These are phyloP conservation scores for Pseudonitzschia delicatissima DNA, from an alignment of 108 stramenopile genomes.

Conservation along the genomic window DNA sequence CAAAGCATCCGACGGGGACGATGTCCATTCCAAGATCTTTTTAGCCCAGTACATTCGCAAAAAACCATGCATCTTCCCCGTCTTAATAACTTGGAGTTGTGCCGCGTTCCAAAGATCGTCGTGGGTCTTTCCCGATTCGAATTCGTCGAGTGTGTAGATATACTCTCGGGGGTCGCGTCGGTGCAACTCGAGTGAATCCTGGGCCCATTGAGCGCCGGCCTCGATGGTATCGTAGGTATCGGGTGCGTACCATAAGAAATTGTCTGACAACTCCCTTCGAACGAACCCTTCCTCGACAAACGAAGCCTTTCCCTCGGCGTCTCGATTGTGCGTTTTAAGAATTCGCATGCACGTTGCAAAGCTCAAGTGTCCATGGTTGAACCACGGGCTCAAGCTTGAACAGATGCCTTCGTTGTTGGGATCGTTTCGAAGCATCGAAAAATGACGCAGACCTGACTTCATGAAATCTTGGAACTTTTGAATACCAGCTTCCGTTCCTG, in stretches of 20 bases:
- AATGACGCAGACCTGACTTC: constrained; percentile 62
- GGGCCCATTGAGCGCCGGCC: constrained; percentile 92
- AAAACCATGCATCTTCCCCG: constrained; percentile 98
- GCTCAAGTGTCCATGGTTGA: constrained; percentile 86
- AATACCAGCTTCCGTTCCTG: constrained; percentile 74
- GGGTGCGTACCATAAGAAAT: constrained; percentile 92
- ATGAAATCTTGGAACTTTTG: constrained; percentile 76
- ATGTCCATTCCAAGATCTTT: constrained; percentile 98
- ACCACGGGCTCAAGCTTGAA: constrained; percentile 88
- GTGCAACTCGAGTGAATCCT: constrained; percentile 85
- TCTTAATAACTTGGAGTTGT: constrained; percentile 85
- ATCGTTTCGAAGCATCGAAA: constrained; percentile 88
- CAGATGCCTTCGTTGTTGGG: constrained; percentile 72
- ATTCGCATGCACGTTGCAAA: constrained; percentile 79
- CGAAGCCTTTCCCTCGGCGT: constrained; percentile 73
- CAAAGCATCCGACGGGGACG: constrained; percentile 81
- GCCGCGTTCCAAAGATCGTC: constrained; percentile 99
- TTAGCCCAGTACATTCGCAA: constrained; percentile 99
- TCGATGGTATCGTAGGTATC: constrained; percentile 85
- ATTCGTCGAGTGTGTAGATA: constrained; percentile 76
- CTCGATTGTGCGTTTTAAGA: constrained; percentile 64
- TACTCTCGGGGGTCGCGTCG: constrained; percentile 79
- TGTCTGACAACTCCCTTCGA: constrained; percentile 94
- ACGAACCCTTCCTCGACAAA: constrained; percentile 96
- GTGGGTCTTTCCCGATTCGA: constrained; percentile 87